Base-by-base conservation (phyloP, 2,329 filamentous ascomycete genomes). In the Zasmidium angulare region DNA sequence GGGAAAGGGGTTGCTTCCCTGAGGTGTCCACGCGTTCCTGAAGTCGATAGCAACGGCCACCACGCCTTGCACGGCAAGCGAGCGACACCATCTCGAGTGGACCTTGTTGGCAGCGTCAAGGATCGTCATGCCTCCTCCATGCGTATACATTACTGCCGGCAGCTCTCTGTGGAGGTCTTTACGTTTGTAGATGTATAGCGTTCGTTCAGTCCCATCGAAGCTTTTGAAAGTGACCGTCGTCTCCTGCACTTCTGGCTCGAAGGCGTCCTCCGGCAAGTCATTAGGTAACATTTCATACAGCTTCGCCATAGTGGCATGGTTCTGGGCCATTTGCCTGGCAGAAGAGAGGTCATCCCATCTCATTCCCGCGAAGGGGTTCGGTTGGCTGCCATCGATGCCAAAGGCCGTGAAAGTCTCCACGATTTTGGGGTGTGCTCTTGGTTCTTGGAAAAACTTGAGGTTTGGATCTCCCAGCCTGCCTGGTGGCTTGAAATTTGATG, bases 201-300 rank as follows among this genome's bases (percentile, higher is more conserved):
- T 62, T 20, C 66, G 68, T 21, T 65, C 62, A 10, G 60, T 63
- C 3, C 59, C 66, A 43, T 69, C 67, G 43, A 64, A 63, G 40
- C 60, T 67, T 11, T 61, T 51, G 55, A 67, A 65, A 1, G 59
- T 65, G 36, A 58, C 53, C 1, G 59, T 63, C 23, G 61, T 60
- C 31, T 59, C 51, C 21, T 53, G 40, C 19, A 68, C 55, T 3
- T 62, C 57, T 12, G 60, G 58, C 46, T 69, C 64, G 11, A 61
- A 29, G 14, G 52, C 56, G 43, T 68, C 65, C 23, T 53, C 55
- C 1, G 65, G 65, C 20, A 67, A 43, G n/a, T 66, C 64, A 24
- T 93, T 96, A 78, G 91, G 95, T 68, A 89, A 85, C 66, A 81
- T 77, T 69, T 96, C 89, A 91, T 93, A 97, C 71, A 96, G 89